Evolutionary conservation across 345 rosid species (phyloP), one percentile per base, ranked within the genome.

Genomic region (Salix koriyanagi): DNA sequence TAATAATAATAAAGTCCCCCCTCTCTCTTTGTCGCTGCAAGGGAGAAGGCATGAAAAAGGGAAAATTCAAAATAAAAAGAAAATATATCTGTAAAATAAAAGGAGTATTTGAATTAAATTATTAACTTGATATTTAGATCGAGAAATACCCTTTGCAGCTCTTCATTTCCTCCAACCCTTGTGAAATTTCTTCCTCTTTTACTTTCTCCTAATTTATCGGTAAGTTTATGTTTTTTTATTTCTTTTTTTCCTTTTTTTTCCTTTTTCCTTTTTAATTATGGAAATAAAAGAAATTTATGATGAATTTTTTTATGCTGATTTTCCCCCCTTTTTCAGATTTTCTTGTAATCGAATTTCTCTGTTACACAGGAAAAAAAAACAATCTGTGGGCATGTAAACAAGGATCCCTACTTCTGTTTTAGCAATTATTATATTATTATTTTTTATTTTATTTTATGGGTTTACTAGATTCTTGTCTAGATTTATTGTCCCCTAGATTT

Each of bases 381-480:
- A 44, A 44, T 44, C 50, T 44, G 50, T 44, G 50, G 50, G 16
- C 50, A 44, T 44, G 3, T 12, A 42, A 10, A 58, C 23, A n/a
- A 58, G 28, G 28, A 58, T 58, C 23, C 26, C 62, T 19, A 66
- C 19, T 66, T 34, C 44, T 15, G 69, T 21, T 66, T 21, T 16
- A 30, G 16, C 21, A 18, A 16, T 65, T 15, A 5, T 65, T 26
- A 7, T 30, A 26, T 60, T 60, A 21, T 26, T 23, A 4, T 23
- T 6, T 30, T 4, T 32, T 34, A 58, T 42, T 65, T 75, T 4
- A 6, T 77, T 50, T 64, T 52, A 42, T 39, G 76, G 67, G 60
- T 73, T 73, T 30, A 71, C 76, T 58, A 32, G 79, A 71, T 81
- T 80, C 46, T 74, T 21, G 61, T 14, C 6, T 50, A 8, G 75